A percentile compares a stretch with the other conserved stretches of the same genome.
Conservation (phyloP, 73 alveolate species). For the Blepharisma stoltei region DNA sequence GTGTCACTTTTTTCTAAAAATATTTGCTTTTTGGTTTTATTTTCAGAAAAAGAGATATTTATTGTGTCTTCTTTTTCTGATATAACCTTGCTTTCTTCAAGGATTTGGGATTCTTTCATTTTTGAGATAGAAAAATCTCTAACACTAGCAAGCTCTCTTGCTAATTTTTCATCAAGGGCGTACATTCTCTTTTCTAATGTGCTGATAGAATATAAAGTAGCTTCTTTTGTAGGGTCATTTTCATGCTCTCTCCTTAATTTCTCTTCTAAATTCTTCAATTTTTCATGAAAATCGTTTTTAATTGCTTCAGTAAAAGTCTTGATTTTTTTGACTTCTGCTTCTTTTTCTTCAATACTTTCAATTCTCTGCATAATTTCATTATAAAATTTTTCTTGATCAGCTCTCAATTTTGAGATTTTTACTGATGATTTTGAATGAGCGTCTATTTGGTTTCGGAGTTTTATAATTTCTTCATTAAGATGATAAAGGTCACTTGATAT, state of each 20-base stretch:
- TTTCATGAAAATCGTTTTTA: neutral
- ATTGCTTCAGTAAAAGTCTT: neutral
- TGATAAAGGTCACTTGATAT: neutral
- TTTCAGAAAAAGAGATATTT: too few relatives aligned
- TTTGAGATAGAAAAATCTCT: neutral
- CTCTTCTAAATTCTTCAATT: neutral
- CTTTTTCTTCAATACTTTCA: neutral
- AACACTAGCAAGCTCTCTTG: neutral
- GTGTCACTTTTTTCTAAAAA: too few relatives aligned
- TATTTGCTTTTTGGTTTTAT: too few relatives aligned
- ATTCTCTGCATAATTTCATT: conserved; percentile 3
- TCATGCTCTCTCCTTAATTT: neutral
- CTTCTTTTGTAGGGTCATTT: conserved; percentile 6
- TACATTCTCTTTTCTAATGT: neutral
- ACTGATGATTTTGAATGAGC: neutral
- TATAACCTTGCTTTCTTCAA: too few relatives aligned
- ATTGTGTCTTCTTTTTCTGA: too few relatives aligned
- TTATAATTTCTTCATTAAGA: neutral
- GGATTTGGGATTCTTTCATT: too few relatives aligned
- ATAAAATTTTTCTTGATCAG: neutral
- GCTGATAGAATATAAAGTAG: neutral
- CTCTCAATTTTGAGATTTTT: neutral
- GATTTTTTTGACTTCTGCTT: neutral
- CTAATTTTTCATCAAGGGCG: neutral
- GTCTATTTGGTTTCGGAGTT: neutral